Evolutionary conservation across 192 early-diverging fungal genomes (phyloP), one percentile per base, ranked within the genome.

Genomic region (Diversispora eburnea): DNA sequence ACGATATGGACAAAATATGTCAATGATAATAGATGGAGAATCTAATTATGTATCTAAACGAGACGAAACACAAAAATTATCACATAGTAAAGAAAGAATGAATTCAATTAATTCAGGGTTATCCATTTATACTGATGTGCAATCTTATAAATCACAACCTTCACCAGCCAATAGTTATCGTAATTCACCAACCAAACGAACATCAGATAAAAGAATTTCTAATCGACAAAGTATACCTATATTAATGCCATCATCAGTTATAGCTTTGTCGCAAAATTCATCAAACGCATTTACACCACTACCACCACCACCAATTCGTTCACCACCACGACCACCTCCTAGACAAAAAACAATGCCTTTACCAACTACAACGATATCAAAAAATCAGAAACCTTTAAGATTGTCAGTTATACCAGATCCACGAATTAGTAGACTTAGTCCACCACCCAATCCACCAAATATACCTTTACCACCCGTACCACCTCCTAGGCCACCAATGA

Each of bases 391-490:
- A 72, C 20, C 70, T 3, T 8, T 22, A 12, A 20, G 39, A 12
- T 13, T 39, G 7, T 8, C 12, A 57, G 12, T 42, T 52, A n/a
- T 12, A 43, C 4, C 43, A n/a, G 19, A 43, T n/a, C n/a, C 12
- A 20, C 15, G 19, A 42, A 47, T 22, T 48, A 46, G 15, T 39
- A 41, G 59, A 46, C 47, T 13, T 72, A 20, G 20, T 3, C 45
- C 59, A 46, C 70, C 70, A 15, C 70, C 70, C 12, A 72, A 72
- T 60, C 70, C 70, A 15, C 70, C 70, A 25, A 72, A 72, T 60
- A 42, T 61, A 61, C 59, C 70, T 60, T 49, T 72, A 72, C 58
- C 69, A 42, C 54, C 57, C 17, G 8, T 33, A 8, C 54, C 70
- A 47, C 52, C 70, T 48, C 56, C 70, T 20, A 41, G 33, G 41